A percentile compares a stretch with the other conserved stretches of the same genome.
These are phyloP conservation scores for Solanum sejunctum DNA, from an alignment of 257 asterid species.

Conservation along the genomic window DNA sequence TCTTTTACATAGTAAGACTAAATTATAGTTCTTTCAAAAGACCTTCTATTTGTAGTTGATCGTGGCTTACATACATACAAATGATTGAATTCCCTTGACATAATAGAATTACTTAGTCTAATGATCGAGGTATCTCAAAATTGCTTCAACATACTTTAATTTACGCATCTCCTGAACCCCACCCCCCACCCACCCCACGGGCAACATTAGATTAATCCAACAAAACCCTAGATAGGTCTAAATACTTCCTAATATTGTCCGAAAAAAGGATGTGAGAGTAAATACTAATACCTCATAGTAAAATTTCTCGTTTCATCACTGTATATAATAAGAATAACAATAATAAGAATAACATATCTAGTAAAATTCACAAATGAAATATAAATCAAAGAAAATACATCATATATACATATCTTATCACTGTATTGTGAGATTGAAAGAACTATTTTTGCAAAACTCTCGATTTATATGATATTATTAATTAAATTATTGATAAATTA, in stretches of 20 bases:
- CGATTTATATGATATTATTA: not conserved
- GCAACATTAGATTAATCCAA: not conserved
- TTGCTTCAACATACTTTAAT: not conserved
- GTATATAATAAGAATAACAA: not conserved
- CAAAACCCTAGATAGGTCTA: not conserved
- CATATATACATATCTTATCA: no score
- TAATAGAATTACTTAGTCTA: not conserved
- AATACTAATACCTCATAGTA: not conserved
- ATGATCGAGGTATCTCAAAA: not conserved
- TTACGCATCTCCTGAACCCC: no score
- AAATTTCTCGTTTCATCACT: accelerated
- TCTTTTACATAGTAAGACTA: not conserved
- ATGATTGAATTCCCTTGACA: not conserved
- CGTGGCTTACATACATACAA: not conserved
- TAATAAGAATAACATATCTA: no score
- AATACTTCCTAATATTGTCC: not conserved
- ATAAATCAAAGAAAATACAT: no score
- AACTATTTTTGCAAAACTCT: no score
- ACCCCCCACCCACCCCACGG: no score
- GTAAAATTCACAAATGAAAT: no score
- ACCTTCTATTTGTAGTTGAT: not conserved
- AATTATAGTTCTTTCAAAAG: not conserved
- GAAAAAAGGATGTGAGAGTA: not conserved
- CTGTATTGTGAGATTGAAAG: no score
- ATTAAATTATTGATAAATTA: not conserved